Percentiles rank a stretch among this genome's conserved stretches.
Conservation (phyloP, 2,329 filamentous ascomycete genomes). For the Botrytis sinoallii region DNA sequence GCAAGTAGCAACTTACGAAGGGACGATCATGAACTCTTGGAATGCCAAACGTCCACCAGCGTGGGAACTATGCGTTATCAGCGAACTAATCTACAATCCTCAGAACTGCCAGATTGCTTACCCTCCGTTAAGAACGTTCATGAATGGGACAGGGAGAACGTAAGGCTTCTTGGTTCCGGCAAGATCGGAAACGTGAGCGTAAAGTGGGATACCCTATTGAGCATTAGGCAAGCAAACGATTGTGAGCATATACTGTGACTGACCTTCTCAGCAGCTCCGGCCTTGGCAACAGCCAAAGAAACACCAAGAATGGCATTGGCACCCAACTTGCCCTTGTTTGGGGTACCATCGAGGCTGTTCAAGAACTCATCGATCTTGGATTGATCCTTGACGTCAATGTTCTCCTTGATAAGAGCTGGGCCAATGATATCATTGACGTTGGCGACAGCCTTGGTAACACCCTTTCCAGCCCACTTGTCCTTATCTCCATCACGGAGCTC, state of each 20-base stretch:
- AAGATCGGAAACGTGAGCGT: slow-evolving; percentile 83
- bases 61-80: slow-evolving; percentile 65
- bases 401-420: slow-evolving; percentile 78
- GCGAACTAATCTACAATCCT: not conserved
- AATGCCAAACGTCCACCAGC: slow-evolving; percentile 93
- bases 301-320: slow-evolving; percentile 88
- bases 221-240: slow-evolving; percentile 16
- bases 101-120: slow-evolving; percentile 24
- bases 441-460: slow-evolving; percentile 79
- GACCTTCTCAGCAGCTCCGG: slow-evolving; percentile 82
- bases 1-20: slow-evolving; percentile 54
- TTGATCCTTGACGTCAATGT: slow-evolving; percentile 83
- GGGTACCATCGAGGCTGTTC: slow-evolving; percentile 77
- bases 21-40: slow-evolving; percentile 96
- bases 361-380: slow-evolving; percentile 80
- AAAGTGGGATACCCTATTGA: slow-evolving; percentile 69
- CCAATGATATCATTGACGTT: slow-evolving; percentile 83
- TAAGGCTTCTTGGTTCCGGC: slow-evolving; percentile 90
- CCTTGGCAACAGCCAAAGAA: slow-evolving; percentile 80
- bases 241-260: slow-evolving; percentile 16
- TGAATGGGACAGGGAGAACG: slow-evolving; percentile 86
- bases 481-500: slow-evolving; percentile 91
- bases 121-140: slow-evolving; percentile 85
- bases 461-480: slow-evolving; percentile 81
- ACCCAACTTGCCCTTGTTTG: slow-evolving; percentile 84